phyloP scores from a whole-genome alignment of 225 moss, liverwort and hornwort species.

The Antitrichia curtipendula region DNA sequence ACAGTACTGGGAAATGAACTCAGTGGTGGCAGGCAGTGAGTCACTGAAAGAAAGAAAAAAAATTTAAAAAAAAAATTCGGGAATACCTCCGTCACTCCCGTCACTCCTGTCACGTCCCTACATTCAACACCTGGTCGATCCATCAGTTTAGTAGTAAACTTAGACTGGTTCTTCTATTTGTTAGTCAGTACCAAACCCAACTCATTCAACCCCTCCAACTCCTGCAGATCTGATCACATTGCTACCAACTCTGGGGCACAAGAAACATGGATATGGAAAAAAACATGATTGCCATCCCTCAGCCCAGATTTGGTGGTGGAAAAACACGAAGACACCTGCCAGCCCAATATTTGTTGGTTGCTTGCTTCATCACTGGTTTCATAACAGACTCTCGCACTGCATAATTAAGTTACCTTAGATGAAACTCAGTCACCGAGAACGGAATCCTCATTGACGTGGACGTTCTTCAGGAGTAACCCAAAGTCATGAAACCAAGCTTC shows the following conservation, averaged over 20 bases:
- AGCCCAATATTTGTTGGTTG: background rate
- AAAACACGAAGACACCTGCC: background rate
- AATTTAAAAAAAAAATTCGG: background rate
- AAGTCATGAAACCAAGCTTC: too few relatives aligned
- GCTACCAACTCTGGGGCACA: constrained; percentile 14
- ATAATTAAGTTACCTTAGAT: background rate
- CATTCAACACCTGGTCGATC: background rate
- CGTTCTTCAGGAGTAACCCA: background rate
- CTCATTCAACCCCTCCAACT: background rate
- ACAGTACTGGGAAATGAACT: background rate
- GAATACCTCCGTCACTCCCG: background rate
- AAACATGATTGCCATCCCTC: background rate
- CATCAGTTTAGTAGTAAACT: background rate
- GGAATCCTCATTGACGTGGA: background rate
- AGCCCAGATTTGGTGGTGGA: background rate
- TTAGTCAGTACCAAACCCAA: background rate
- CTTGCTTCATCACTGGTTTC: background rate
- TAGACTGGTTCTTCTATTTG: too few relatives aligned
- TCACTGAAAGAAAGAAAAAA: too few relatives aligned
- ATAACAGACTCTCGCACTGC: background rate
- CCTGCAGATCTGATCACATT: background rate
- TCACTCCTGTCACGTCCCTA: too few relatives aligned
- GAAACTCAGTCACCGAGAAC: background rate
- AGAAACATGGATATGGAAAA: background rate
- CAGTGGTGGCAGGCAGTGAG: background rate